Conservation (phyloP, 2,329 filamentous ascomycete genomes). For the Alternaria infectoria region DNA sequence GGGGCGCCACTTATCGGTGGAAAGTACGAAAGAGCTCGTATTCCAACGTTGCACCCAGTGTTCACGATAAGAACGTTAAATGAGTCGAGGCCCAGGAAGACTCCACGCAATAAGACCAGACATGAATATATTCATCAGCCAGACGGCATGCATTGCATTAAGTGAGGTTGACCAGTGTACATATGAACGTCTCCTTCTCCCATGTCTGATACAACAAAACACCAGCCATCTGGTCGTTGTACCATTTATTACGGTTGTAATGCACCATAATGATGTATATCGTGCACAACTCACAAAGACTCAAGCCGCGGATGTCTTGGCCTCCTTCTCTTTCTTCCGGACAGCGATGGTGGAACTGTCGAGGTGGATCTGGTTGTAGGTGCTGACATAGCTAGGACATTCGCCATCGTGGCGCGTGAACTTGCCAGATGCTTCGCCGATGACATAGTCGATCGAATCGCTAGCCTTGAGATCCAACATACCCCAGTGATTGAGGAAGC, state of each 20-base stretch:
- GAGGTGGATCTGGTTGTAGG: not conserved
- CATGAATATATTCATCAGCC: not conserved
- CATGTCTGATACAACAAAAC: not conserved
- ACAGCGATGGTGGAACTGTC: not conserved
- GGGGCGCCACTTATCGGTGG: not conserved
- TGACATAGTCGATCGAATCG: not conserved
- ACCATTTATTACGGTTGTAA: not conserved
- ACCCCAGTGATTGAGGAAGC: not conserved
- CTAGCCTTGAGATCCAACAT: not conserved
- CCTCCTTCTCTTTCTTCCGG: not conserved
- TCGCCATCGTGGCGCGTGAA: not conserved
- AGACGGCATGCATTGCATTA: not conserved
- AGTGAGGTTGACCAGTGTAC: not conserved
- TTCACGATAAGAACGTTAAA: not conserved
- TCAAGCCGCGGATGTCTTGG: not conserved
- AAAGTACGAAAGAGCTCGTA: not conserved
- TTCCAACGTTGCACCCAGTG: not conserved
- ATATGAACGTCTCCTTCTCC: not conserved
- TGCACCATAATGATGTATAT: no score
- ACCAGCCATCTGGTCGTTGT: not conserved
- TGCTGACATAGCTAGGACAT: not conserved
- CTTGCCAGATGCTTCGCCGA: not conserved
- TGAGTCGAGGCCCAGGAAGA: not conserved
- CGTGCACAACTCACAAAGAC: no score
- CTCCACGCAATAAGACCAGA: not conserved